Evolutionary conservation across 2,329 filamentous ascomycete species (phyloP).

Genomic region (Harringtonia lauricola): DNA sequence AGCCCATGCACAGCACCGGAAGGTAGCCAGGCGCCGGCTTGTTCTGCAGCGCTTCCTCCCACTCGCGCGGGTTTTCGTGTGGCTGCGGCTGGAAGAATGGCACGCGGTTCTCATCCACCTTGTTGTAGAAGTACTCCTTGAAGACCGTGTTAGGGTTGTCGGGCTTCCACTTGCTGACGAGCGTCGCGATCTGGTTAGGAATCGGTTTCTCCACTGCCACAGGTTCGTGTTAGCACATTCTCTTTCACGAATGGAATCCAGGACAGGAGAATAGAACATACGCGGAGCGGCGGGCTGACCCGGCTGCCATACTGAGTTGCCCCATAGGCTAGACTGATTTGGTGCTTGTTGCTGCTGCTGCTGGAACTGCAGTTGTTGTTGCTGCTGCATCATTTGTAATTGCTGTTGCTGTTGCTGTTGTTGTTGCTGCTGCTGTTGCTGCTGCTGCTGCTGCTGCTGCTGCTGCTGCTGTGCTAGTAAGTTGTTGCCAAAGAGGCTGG

Average conservation of each 20-base stretch:
- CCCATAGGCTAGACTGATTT: slow-evolving; percentile 23
- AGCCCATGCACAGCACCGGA: slow-evolving; percentile 66
- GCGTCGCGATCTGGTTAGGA: slow-evolving; percentile 59
- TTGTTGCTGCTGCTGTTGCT: slow-evolving; percentile 25
- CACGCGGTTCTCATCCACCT: slow-evolving; percentile 62
- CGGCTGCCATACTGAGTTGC: slow-evolving; percentile 41
- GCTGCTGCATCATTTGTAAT: slow-evolving; percentile 20
- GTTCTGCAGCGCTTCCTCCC: slow-evolving; percentile 73
- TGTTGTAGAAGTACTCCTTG: slow-evolving; percentile 81
- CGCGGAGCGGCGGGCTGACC: slow-evolving; percentile 34
- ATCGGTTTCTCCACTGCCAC: slow-evolving; percentile 62
- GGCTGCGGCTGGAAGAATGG: slow-evolving; percentile 63
- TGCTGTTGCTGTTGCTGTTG: slow-evolving; percentile 30
- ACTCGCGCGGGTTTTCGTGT: slow-evolving; percentile 64
- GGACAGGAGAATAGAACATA: slow-evolving; percentile 16
- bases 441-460: slow-evolving; percentile 24
- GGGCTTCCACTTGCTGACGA: slow-evolving; percentile 67
- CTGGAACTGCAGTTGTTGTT: slow-evolving; percentile 23
- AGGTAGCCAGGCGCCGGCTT: slow-evolving; percentile 69
- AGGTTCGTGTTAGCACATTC: not conserved
- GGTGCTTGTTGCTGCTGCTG: slow-evolving; percentile 22
- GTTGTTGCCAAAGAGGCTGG: slow-evolving; percentile 6
- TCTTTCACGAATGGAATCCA: not conserved
- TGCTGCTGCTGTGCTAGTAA: slow-evolving; percentile 14
- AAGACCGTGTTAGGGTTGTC: slow-evolving; percentile 58